Evolutionary conservation across 768 basidiomycete genomes (phyloP), one percentile per base, ranked within the genome.

Genomic region (Galerina sulciceps): DNA sequence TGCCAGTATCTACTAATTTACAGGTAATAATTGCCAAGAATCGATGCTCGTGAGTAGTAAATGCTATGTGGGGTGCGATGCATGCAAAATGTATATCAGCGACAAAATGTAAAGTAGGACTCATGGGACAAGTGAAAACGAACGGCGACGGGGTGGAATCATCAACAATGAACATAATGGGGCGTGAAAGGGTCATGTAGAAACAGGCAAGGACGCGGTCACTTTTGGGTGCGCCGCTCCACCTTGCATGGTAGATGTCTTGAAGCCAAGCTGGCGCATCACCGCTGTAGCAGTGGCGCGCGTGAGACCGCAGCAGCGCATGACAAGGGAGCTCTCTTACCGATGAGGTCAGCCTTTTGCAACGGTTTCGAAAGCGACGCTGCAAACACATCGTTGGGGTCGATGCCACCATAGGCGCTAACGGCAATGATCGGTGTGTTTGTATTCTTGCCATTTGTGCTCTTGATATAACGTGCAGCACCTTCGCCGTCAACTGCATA

Each of bases 391-490:
- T 88, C 87, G 59, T 76, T 81, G 34, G 82, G 78, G 59, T 93
- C 91, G 15, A 78, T 79, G 10, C 87, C 85, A 62, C 91, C 89
- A 71, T 94, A 94, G 34, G 93, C 93, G 69, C 92, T 96, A 50
- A 96, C 88, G 53, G 93, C 91, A 59, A 96, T 87, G 52, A 96
- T 98, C 0, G 96, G 96, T 10, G 94, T 96, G 65, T 84, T 88
- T 50, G 90, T 87, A 67, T 99, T 99, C 78, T 90, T 96, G 80
- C 93, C 94, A 72, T 93, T 94, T 15, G 96, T 98, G 65, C 89
- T 94, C 79, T 94, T 94, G 79, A 99, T 96, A 76, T 97, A 98
- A 54, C 94, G 84, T 10, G 97, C 96, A 35, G 97, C 97, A 64
- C 92, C 90, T 75, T 99, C 96, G 37, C 96, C 97, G 69, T 95